Evolutionary conservation across 2,329 filamentous ascomycete species (phyloP), one percentile per base, ranked within the genome.

Genomic region (Onygenales sp.): DNA sequence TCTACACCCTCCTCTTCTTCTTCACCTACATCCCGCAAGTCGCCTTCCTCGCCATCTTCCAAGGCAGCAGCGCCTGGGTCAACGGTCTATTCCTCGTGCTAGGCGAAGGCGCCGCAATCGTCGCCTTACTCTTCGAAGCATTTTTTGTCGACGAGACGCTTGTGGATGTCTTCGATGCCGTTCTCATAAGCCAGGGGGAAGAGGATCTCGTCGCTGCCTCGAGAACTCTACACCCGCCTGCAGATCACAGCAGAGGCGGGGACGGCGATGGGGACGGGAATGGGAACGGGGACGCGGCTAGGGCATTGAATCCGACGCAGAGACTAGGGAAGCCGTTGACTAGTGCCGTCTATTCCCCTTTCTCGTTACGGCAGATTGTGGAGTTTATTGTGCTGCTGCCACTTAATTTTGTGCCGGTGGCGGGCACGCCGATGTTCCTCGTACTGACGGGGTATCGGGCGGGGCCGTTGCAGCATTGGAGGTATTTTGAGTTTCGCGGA

Each of bases 1-100:
- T 96, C 11, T 88, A 95, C 57, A 74, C 84, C n/a, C 76, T 94
- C 17, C 81, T 97, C 17, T 97, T 97, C 69, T 77, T 88, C 10
- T 94, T 93, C 69, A 78, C 88, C 0, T 97, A 95, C 61, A 72
- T 96, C 2, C 92, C 92, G 0, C 88, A 97, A 66, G 89, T 89
- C 53, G 87, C 88, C 1, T 88, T 98, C 63, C 79, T 98, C 21
- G 84, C 87, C 13, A 81, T 97, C 60, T 97, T 96, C 67, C 91
- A 97, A 62, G 87, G 87, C 21, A 71, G 83, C 55, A 85, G 84
- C 33, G 93, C 93, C n/a, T 95, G 89, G 87, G 72, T 95, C 54
- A 96, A 89, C 62, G 90, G 87, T 2, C 83, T 88, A 0, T 85
- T 97, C 57, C 76, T 97, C 46, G 88, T 95, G 0, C 77, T 98